phyloP scores from a whole-genome alignment of 2,329 filamentous ascomycete genomes.

The Nannizziopsis arthrosporioides region DNA sequence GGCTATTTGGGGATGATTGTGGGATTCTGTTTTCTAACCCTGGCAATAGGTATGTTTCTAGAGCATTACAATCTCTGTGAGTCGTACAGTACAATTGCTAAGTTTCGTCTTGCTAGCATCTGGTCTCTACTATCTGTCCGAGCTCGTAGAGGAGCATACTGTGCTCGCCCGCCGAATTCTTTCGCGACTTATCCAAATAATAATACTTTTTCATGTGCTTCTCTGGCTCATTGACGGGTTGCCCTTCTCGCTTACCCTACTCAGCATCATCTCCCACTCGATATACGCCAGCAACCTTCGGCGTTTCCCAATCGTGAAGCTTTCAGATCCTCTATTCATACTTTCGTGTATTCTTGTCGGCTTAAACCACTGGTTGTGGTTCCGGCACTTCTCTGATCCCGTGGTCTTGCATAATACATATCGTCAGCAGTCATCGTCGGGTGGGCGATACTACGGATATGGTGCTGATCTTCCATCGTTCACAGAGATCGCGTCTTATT shows the following conservation, averaged over 20 bases:
- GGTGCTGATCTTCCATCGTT: conserved; percentile 56
- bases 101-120: conserved; percentile 50
- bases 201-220: conserved; percentile 62
- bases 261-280: conserved; percentile 69
- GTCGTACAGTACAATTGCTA: conserved; percentile 7
- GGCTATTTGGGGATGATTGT: conserved; percentile 78
- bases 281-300: conserved; percentile 82
- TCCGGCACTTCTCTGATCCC: conserved; percentile 70
- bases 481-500: conserved; percentile 89
- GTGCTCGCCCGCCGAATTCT: conserved; percentile 83
- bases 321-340: conserved; percentile 78
- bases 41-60: conserved; percentile 62
- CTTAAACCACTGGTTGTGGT: conserved; percentile 90
- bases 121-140: conserved; percentile 96
- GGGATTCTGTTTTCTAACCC: conserved; percentile 85
- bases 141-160: conserved; percentile 95
- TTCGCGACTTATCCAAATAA: conserved; percentile 68
- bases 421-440: conserved; percentile 37
- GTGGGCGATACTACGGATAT: conserved; percentile 26
- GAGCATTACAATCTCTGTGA: not conserved
- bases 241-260: conserved; percentile 58
- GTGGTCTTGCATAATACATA: conserved; percentile 38
- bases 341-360: conserved; percentile 75
- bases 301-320: conserved; percentile 63
- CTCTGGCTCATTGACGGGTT: conserved; percentile 77